phyloP scores from a whole-genome alignment of 2,329 filamentous ascomycete species.

The Arthrobotrys musiformis region DNA sequence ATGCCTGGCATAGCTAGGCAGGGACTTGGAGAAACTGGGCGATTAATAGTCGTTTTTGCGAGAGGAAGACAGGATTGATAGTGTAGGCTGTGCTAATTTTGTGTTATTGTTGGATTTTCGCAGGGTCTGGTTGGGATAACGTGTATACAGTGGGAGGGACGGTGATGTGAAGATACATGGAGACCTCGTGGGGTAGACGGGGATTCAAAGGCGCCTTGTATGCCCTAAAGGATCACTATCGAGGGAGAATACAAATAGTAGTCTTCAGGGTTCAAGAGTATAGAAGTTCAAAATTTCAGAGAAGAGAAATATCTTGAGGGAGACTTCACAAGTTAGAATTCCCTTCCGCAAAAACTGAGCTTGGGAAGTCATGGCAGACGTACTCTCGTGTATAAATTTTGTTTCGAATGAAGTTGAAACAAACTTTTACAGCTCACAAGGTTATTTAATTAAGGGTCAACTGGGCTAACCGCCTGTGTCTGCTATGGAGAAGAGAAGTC shows the following conservation, averaged over 20 bases:
- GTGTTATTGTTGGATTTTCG: slow-evolving; percentile 20
- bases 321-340: no score
- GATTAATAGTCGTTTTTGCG: not conserved
- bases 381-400: no score
- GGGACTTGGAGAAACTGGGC: not conserved
- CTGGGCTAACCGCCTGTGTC: not conserved
- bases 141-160: not conserved
- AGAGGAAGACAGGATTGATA: not conserved
- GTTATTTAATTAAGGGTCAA: not conserved
- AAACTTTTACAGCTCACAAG: not conserved
- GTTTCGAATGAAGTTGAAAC: slow-evolving; percentile 6
- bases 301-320: not conserved
- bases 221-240: slow-evolving; percentile 3
- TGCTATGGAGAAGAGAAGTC: not conserved
- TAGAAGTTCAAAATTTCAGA: not conserved
- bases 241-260: not conserved
- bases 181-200: slow-evolving; percentile 3
- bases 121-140: not conserved
- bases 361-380: no score
- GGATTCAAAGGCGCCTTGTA: slow-evolving; percentile 6
- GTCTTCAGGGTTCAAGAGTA: not conserved
- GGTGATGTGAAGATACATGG: slow-evolving; percentile 12
- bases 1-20: slow-evolving; percentile 20
- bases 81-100: not conserved
- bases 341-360: no score